Evolutionary conservation across 108 stramenopile species (phyloP), one percentile per base, ranked within the genome.

Genomic region (Stephanodiscus triporus): DNA sequence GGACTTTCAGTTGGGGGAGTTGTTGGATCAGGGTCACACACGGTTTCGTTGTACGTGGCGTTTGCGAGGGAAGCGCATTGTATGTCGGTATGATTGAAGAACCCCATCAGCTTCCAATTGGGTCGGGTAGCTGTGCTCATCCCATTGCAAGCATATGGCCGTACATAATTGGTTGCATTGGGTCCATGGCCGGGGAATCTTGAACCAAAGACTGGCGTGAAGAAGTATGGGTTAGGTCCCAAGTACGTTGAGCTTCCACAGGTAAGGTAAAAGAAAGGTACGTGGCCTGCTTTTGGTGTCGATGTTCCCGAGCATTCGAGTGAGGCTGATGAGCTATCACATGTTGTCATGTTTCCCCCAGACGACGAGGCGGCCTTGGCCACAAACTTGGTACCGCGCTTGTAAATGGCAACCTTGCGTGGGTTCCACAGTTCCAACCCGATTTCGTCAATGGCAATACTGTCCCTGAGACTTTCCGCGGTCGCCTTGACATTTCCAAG

Each of bases 91-190:
- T 56, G 8, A 29, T 56, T 20, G 26, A 76, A 76, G 70, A 62
- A 76, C 9, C 75, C 75, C 14, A 76, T 23, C 1, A 76, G 40
- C 62, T 72, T 72, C 63, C 63, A 76, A 19, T 45, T 72, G 13
- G 75, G 75, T 45, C 43, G 43, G 3, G 2, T 16, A 16, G 16
- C 14, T 1, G 43, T 27, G 20, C 14, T 3, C 30, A 48, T 14
- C 32, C 34, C 75, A 16, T 64, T 70, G 20, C 75, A 76, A 8
- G 19, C 58, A 24, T 76, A 76, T 19, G 75, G 63, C 42, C 66
- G 38, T 10, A 76, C 42, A 6, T 45, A 23, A 22, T 72, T 14
- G 30, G 10, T 29, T 6, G 27, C 48, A 38, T 36, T 30, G 14
- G n/a, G n/a, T n/a, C 48, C 45, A 43, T 47, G 27, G 5, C 60